phyloP scores from a whole-genome alignment of 305 asterid species.

The Withania somnifera region DNA sequence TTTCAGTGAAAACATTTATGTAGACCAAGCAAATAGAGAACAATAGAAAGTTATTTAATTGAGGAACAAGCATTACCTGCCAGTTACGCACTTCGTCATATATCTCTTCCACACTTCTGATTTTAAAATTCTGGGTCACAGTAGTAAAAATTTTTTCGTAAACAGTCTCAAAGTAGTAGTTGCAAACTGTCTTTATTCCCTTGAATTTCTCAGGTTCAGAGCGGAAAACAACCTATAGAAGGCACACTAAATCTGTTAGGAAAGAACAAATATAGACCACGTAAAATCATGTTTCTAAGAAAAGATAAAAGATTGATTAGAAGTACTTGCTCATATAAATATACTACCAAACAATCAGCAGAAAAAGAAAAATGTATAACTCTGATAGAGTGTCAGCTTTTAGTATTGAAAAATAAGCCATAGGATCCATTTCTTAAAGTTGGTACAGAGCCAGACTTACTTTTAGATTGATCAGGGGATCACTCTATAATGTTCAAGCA shows the following conservation, averaged over 20 bases:
- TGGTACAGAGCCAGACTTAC: neutral
- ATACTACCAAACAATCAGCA: neutral
- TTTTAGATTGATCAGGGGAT: neutral
- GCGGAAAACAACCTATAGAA: conserved; percentile 64
- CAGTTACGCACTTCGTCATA: conserved; percentile 48
- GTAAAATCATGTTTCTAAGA: neutral
- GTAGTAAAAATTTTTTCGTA: conserved; percentile 23
- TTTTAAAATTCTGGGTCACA: conserved; percentile 30
- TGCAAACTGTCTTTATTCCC: conserved; percentile 46
- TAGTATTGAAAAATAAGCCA: neutral
- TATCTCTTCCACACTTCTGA: conserved; percentile 22
- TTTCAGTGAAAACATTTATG: neutral
- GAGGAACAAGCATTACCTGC: conserved; percentile 47
- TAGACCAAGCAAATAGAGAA: neutral
- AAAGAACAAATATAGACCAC: neutral
- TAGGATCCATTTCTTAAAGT: neutral
- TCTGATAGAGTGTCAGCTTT: neutral
- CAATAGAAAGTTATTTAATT: neutral
- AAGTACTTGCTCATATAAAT: neutral
- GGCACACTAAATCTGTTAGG: conserved; percentile 2
- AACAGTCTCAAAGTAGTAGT: conserved; percentile 43
- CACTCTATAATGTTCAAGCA: neutral
- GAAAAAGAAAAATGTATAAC: neutral
- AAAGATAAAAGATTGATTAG: neutral
- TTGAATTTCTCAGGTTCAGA: conserved; percentile 54